A percentile compares a stretch with the other conserved stretches of the same genome.
Conservation (phyloP, 2,329 filamentous ascomycete species). For the Colletotrichum graminicola region DNA sequence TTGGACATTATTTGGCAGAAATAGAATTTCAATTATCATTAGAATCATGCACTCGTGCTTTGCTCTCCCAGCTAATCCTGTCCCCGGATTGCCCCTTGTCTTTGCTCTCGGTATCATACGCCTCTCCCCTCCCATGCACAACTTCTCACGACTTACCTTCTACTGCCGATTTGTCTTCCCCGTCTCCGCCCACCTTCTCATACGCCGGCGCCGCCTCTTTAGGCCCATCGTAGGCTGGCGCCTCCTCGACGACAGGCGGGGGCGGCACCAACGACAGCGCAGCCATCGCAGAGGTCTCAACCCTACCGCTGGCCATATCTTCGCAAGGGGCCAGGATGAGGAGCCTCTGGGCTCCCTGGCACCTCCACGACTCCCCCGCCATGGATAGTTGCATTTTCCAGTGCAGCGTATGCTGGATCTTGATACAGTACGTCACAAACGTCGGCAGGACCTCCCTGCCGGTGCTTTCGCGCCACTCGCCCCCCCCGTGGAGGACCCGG, state of each 20-base stretch:
- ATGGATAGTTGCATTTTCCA: constrained; percentile 11
- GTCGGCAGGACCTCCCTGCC: not conserved
- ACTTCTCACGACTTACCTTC: not conserved
- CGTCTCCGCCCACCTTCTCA: constrained; percentile 16
- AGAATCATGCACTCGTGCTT: not conserved
- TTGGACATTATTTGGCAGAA: not conserved
- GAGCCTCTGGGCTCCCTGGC: constrained; percentile 14
- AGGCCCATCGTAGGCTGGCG: constrained; percentile 19
- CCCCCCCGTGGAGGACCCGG: not conserved
- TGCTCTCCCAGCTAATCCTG: fast-evolving
- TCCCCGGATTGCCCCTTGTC: not conserved
- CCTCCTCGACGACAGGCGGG: not conserved
- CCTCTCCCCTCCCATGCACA: not conserved
- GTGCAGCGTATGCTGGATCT: not conserved
- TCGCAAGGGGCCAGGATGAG: constrained; percentile 10
- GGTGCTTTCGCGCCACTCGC: not conserved
- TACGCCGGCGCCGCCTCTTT: constrained; percentile 18
- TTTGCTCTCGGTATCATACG: not conserved
- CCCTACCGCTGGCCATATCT: not conserved
- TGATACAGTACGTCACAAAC: constrained; percentile 15
- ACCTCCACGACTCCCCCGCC: constrained; percentile 8
- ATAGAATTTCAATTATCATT: not conserved
- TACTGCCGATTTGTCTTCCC: not conserved
- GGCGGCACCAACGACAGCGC: not conserved
- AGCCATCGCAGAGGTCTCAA: not conserved